Conservation (phyloP, 257 asterid species). For the Solanum peruvianum region DNA sequence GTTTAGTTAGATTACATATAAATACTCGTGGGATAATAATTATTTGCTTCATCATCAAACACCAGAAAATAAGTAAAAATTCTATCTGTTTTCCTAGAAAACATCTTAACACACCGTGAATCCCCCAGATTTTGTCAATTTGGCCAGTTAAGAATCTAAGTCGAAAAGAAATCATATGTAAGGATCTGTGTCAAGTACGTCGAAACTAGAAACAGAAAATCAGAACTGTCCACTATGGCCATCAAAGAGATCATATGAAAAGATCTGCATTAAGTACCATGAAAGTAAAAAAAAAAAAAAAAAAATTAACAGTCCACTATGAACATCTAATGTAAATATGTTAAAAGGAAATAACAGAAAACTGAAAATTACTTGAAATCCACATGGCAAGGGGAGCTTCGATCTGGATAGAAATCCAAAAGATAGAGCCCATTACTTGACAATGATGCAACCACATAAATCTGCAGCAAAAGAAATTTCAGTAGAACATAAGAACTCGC, state of each 20-base stretch:
- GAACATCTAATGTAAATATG: neutral
- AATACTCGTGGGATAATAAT: neutral
- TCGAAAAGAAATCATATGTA: neutral
- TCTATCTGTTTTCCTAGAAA: neutral
- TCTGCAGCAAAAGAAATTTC: slow-evolving; percentile 30
- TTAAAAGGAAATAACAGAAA: neutral
- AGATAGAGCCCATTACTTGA: slow-evolving; percentile 65
- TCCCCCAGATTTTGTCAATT: neutral
- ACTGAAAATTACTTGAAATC: slow-evolving; percentile 38
- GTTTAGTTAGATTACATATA: neutral
- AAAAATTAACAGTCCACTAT: neutral
- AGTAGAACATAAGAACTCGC: neutral
- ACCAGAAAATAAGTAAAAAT: neutral
- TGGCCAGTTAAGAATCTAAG: neutral
- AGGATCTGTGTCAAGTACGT: neutral
- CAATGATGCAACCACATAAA: slow-evolving; percentile 71
- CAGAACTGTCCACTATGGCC: neutral
- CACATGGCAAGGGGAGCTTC: slow-evolving; percentile 67
- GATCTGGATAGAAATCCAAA: slow-evolving; percentile 81
- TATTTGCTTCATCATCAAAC: neutral
- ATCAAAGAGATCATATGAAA: neutral
- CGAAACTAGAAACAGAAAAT: neutral
- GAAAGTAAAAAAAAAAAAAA: neutral
- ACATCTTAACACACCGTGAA: neutral
- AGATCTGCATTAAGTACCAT: neutral